Evolutionary conservation across 2,329 filamentous ascomycete species (phyloP).

Genomic region (Phyllosticta citriasiana): DNA sequence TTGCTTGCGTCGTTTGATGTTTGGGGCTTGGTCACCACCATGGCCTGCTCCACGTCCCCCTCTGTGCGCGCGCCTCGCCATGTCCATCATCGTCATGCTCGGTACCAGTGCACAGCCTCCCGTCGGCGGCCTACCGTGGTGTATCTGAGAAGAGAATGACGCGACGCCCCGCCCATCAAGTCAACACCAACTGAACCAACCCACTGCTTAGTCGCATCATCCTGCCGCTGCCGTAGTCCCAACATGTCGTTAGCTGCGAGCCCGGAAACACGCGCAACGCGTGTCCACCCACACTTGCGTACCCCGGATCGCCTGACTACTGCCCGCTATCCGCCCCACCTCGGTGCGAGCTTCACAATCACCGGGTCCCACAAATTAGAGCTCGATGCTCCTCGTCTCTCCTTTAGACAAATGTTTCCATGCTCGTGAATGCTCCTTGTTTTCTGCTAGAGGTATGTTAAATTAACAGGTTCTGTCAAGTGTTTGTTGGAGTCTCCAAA

Average conservation of each 20-base stretch:
- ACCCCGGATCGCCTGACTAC: not conserved
- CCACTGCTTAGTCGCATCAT: not conserved
- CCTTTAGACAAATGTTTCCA: too few relatives aligned
- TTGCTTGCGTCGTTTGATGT: not conserved
- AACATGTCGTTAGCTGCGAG: not conserved
- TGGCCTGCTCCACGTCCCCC: not conserved
- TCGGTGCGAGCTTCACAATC: too few relatives aligned
- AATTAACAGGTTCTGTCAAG: too few relatives aligned
- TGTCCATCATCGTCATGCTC: not conserved
- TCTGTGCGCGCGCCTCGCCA: not conserved
- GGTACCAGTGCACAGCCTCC: not conserved
- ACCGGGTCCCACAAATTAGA: too few relatives aligned
- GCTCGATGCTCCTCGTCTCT: too few relatives aligned
- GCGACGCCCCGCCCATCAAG: not conserved
- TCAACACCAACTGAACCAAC: not conserved
- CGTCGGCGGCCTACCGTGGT: not conserved
- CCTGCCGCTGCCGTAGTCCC: not conserved
- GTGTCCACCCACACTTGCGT: not conserved
- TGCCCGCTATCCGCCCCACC: too few relatives aligned
- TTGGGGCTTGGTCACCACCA: not conserved
- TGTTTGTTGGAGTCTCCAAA: too few relatives aligned
- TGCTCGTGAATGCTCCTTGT: too few relatives aligned
- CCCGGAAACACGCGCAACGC: not conserved
- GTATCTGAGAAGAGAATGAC: not conserved
- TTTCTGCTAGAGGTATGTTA: too few relatives aligned